Evolutionary conservation across 176 grass and related monocot species (phyloP).

Genomic region (Saccharum officinarum): DNA sequence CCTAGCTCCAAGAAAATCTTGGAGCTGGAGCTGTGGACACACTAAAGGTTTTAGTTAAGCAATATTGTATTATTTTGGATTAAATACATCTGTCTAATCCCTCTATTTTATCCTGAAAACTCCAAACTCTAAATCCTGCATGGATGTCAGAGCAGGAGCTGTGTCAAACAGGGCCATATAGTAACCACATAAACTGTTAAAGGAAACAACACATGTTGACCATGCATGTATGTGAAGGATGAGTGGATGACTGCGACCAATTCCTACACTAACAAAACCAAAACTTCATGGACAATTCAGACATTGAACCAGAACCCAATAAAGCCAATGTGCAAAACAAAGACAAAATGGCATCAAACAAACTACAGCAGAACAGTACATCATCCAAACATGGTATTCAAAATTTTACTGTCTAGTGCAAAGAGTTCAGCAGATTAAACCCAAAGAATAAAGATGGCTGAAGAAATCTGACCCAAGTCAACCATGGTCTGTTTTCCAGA

Average conservation of each 20-base stretch:
- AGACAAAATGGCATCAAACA: not conserved
- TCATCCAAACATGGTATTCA: not conserved
- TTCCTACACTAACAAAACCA: not conserved
- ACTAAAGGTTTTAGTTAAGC: not conserved
- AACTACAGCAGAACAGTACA: not conserved
- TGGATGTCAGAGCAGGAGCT: not conserved
- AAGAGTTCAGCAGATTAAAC: not conserved
- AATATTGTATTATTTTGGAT: not conserved
- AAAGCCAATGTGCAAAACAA: constrained; percentile 11
- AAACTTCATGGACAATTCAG: not conserved
- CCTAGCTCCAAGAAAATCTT: not conserved
- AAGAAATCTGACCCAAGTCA: not conserved
- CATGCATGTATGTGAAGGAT: not conserved
- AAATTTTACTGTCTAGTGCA: not conserved
- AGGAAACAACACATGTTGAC: not conserved
- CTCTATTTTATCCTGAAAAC: not conserved
- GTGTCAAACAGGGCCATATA: not conserved
- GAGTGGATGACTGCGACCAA: not conserved
- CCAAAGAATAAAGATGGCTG: not conserved
- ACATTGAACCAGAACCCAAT: not conserved
- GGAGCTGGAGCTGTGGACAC: not conserved
- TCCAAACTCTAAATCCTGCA: not conserved
- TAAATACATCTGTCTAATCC: not conserved
- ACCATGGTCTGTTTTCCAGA: not conserved
- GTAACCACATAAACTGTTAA: not conserved